Conservation (phyloP, 495 filamentous ascomycete genomes). For the Neurospora sp. region DNA sequence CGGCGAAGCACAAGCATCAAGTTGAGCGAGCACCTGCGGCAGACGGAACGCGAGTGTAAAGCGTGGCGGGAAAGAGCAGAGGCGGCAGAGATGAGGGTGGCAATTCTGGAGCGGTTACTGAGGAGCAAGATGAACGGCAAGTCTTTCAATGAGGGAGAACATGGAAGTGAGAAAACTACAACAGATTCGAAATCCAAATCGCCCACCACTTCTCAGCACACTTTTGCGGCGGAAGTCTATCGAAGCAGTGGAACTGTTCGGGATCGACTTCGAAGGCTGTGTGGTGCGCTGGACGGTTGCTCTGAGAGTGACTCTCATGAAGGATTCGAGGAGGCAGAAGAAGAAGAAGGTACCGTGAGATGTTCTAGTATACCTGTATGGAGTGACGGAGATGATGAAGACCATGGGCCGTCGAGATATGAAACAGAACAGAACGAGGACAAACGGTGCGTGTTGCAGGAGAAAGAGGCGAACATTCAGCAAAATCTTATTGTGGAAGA, state of each 20-base stretch:
- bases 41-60: constrained; percentile 31
- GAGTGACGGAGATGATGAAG: neutral
- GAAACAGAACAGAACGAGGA: neutral
- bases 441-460: neutral
- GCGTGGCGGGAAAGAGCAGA: constrained; percentile 43
- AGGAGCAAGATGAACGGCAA: constrained; percentile 11
- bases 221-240: neutral
- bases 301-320: neutral
- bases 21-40: constrained; percentile 33
- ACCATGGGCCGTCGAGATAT: neutral
- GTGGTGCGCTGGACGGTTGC: neutral
- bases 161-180: neutral
- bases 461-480: neutral
- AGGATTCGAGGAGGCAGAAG: neutral
- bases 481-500: neutral
- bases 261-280: neutral
- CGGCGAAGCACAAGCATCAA: constrained; percentile 2
- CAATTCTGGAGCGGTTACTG: constrained; percentile 24
- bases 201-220: neutral
- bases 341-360: neutral
- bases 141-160: neutral
- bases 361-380: neutral
- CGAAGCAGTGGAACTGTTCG: neutral
- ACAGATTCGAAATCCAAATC: neutral
- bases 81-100: constrained; percentile 37